phyloP scores from a whole-genome alignment of 2,329 filamentous ascomycete genomes.

The Nemania sp. region DNA sequence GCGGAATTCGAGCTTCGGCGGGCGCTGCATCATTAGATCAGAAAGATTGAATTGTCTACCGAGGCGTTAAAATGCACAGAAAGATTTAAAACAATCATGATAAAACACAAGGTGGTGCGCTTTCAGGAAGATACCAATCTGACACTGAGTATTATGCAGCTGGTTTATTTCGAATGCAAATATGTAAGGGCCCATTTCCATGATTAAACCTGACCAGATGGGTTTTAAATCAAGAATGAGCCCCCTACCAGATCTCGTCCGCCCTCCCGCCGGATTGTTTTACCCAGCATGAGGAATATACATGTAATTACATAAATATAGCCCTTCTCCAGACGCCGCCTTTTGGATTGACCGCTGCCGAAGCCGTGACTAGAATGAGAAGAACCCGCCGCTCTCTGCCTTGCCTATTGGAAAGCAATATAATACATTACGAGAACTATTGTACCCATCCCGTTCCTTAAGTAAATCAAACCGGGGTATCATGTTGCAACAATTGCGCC shows the following conservation, averaged over 20 bases:
- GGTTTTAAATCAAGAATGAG: background rate
- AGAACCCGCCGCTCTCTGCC: background rate
- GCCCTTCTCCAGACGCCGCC: constrained; percentile 24
- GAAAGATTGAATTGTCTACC: no score
- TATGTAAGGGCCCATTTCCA: no score
- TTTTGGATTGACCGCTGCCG: constrained; percentile 1
- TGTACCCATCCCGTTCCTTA: background rate
- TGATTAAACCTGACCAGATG: background rate
- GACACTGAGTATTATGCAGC: no score
- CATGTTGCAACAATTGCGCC: constrained; percentile 29
- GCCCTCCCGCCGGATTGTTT: background rate
- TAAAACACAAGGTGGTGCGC: no score
- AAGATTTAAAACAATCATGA: no score
- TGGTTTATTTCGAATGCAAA: no score
- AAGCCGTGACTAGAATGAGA: constrained; percentile 11
- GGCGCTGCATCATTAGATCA: no score
- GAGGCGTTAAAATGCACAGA: no score
- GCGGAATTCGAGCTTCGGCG: no score
- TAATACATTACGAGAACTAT: constrained; percentile 20
- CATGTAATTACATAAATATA: background rate
- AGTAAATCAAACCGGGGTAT: constrained; percentile 27
- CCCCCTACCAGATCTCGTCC: background rate
- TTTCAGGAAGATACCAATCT: no score
- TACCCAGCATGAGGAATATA: constrained; percentile 1
- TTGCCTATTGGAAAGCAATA: constrained; percentile 6